Evolutionary conservation across 805 yeast genomes (phyloP), one percentile per base, ranked within the genome.

Genomic region (Kodamaea kaohsiungensis): DNA sequence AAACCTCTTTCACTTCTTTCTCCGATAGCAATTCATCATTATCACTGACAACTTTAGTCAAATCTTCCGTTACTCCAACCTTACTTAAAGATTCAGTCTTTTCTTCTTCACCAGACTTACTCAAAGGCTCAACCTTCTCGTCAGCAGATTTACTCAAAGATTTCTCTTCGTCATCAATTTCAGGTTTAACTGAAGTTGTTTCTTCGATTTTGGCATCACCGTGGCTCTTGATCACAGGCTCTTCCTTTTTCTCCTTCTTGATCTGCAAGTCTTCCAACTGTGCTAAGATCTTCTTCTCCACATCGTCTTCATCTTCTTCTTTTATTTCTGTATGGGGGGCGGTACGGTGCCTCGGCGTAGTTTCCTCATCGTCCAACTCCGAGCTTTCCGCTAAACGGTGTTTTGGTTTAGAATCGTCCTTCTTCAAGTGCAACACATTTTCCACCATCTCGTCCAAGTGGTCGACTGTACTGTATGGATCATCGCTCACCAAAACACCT

Each of bases 401-500:
- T 42, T 43, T 48, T 43, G 50, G 43, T 16, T 39, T 39, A 10
- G n/a, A 39, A 8, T 35, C 43, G 3, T 48, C 39, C n/a, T 48
- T 25, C 18, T 27, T 47, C 40, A 52, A 51, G 48, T 65, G 71
- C 61, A 80, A 70, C n/a, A 81, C 83, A 45, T 69, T 72, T 52
- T 75, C 74, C 48, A 80, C 76, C 63, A 83, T 81, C 46, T 72
- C 76, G 59, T 82, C 85, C 52, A 81, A 73, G 51, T 75, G 77
- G 37, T 76, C 76, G 56, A 79, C 74, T 49, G 75, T 78, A 5
- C 76, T 71, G 57, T 76, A 80, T 1, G 79, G 78, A 48, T 82
- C 85, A 56, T 78, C 85, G 43, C 69, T 67, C 33, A 79, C 68
- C 53, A 84, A 69, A 0, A 84, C 89, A 46, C 88, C 89, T 61